Evolutionary conservation across 768 basidiomycete genomes (phyloP), one percentile per base, ranked within the genome.

Genomic region (Mycena amicta): DNA sequence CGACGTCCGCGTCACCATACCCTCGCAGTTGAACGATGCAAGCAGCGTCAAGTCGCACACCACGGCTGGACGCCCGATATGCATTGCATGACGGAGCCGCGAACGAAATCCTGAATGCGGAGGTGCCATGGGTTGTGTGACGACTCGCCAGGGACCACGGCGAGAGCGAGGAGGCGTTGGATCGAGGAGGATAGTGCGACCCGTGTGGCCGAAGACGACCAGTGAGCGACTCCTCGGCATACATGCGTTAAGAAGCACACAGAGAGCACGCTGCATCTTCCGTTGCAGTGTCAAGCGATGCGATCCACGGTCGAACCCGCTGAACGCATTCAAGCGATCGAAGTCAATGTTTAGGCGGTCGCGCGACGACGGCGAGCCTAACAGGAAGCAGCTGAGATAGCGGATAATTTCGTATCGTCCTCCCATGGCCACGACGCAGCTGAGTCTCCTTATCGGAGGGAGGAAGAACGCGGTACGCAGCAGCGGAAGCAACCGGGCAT

Each of bases 401-500:
- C 30, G n/a, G 8, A 61, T 30, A 8, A 45, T 37, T 15, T 33
- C 27, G 12, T 43, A 43, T 25, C 40, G 29, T 8, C 15, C 31
- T 16, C 3, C 12, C 26, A 52, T 52, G 1, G 11, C 26, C 5
- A 61, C 27, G 6, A 5, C 16, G 52, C 60, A 57, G 18, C 20
- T 37, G n/a, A 61, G 37, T 2, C 31, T 51, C 18, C 20, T 52
- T 5, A 57, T 50, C 2, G 51, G 51, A 0, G 60, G 60, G 29
- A 61, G 55, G 26, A 31, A 50, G 30, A 56, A 50, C 11, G 60
- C 60, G 13, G 41, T 53, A n/a, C 51, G 60, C 1, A 61, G 27
- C 1, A 45, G 26, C 1, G 28, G 29, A 18, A 57, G 49, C 2
- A 57, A 18, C 18, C 47, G 55, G 18, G 5, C 18, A 11, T n/a